Conservation (phyloP, 352 stramenopile species). For the Globisporangium acanthophoron region DNA sequence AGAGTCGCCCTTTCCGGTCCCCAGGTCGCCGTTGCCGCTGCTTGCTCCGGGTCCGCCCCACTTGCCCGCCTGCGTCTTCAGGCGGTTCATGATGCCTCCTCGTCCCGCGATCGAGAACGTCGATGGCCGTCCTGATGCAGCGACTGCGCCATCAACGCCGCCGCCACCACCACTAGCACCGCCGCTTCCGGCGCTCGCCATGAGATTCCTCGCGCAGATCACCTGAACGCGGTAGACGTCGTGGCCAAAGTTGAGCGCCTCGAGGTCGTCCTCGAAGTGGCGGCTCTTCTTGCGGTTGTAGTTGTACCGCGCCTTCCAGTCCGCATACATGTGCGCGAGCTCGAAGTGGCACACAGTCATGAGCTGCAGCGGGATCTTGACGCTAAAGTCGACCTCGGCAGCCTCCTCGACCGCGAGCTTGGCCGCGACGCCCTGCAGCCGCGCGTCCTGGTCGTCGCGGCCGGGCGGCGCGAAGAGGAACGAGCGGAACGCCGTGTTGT, state of each 20-base stretch:
- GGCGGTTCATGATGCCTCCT: constrained; percentile 54
- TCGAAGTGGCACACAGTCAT: constrained; percentile 67
- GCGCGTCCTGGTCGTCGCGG: constrained; percentile 33
- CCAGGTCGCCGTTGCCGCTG: constrained; percentile 10
- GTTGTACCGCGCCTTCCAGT: constrained; percentile 77
- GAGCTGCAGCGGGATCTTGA: constrained; percentile 76
- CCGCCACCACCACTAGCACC: constrained; percentile 1
- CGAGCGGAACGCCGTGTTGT: constrained; percentile 49
- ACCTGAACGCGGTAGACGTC: constrained; percentile 78
- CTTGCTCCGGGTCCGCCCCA: constrained; percentile 35
- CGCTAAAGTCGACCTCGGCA: constrained; percentile 70
- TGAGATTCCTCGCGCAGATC: constrained; percentile 51
- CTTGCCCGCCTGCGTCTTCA: constrained; percentile 58
- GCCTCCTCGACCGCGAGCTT: constrained; percentile 78
- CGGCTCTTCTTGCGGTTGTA: constrained; percentile 70
- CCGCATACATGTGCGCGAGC: constrained; percentile 62
- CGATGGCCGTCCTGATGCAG: constrained; percentile 21
- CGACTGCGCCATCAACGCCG: background rate
- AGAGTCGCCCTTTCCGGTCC: constrained; percentile 6
- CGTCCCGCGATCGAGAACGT: constrained; percentile 47
- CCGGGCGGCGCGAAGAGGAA: constrained; percentile 68
- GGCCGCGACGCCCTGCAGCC: constrained; percentile 35
- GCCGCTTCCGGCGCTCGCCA: constrained; percentile 5
- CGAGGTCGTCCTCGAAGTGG: constrained; percentile 74
- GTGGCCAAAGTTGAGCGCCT: constrained; percentile 73